Percentiles rank a stretch among this genome's conserved stretches.
These are phyloP conservation scores for Tetragonia tetragonoides DNA, from an alignment of 148 eudicot species.

Conservation along the genomic window DNA sequence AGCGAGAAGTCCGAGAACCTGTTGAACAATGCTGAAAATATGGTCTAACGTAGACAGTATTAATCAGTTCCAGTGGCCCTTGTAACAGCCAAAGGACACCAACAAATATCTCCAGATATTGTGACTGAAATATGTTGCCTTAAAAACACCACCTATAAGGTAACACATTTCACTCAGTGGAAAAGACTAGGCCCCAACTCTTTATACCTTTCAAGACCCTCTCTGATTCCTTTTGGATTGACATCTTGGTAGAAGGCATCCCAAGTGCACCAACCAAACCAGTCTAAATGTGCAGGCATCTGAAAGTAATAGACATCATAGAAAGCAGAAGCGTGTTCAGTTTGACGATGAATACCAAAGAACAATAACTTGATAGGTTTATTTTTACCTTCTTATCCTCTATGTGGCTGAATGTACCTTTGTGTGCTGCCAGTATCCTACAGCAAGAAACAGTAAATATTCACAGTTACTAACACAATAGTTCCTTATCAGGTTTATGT, in stretches of 20 bases:
- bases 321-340: not conserved
- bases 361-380: not conserved
- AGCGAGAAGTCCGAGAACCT: not conserved
- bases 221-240: constrained; percentile 46
- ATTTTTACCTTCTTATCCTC: constrained; percentile 56
- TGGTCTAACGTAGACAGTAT: not conserved
- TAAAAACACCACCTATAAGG: not conserved
- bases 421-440: constrained; percentile 56
- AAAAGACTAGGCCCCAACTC: not conserved
- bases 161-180: not conserved
- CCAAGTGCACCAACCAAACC: constrained; percentile 81
- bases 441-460: constrained; percentile 3
- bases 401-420: constrained; percentile 54
- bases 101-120: constrained; percentile 4
- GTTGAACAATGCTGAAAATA: not conserved
- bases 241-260: constrained; percentile 69
- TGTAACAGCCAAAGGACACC: not conserved
- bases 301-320: constrained; percentile 12
- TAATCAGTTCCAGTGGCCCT: not conserved
- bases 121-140: not conserved
- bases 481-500: not conserved
- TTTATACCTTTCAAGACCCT: constrained; percentile 56
- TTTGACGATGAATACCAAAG: not conserved
- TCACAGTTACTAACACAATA: not conserved
- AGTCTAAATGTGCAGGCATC: constrained; percentile 61